A percentile compares a stretch with the other conserved stretches of the same genome.
Evolutionary conservation across 1,284 basidiomycete genomes (phyloP).

Genomic region (Cryptococcus sp.): DNA sequence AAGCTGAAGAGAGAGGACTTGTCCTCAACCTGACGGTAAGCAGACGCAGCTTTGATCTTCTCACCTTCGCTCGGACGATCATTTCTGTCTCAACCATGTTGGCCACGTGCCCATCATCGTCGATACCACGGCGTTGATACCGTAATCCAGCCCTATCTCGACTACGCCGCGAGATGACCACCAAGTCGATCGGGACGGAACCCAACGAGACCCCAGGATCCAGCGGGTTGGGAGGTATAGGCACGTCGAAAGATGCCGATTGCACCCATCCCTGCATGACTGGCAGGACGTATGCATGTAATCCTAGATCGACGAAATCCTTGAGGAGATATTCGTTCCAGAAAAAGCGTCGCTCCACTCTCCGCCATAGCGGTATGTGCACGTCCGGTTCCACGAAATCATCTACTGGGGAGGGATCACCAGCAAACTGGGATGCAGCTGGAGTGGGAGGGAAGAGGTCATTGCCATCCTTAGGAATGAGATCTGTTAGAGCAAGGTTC

Average conservation of each 20-base stretch:
- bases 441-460: slow-evolving; percentile 22
- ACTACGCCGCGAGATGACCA: slow-evolving; percentile 58
- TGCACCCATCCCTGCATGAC: slow-evolving; percentile 90
- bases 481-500: slow-evolving; percentile 26
- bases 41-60: slow-evolving; percentile 22
- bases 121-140: slow-evolving; percentile 60
- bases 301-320: slow-evolving; percentile 51
- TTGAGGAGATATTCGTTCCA: slow-evolving; percentile 57
- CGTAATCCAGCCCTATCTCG: slow-evolving; percentile 59
- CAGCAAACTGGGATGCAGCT: not conserved
- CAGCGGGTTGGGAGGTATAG: slow-evolving; percentile 45
- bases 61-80: slow-evolving; percentile 73
- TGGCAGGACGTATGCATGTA: slow-evolving; percentile 79
- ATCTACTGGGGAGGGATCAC: slow-evolving; percentile 6
- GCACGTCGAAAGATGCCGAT: slow-evolving; percentile 65
- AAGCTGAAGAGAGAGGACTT: slow-evolving; percentile 79
- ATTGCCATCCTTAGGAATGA: slow-evolving; percentile 25
- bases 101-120: slow-evolving; percentile 59
- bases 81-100: slow-evolving; percentile 63
- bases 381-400: slow-evolving; percentile 55
- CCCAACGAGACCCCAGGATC: slow-evolving; percentile 27
- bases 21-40: slow-evolving; percentile 56
- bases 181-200: slow-evolving; percentile 53
- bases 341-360: slow-evolving; percentile 58
- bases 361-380: slow-evolving; percentile 57